Evolutionary conservation across 208 protist genomes (phyloP).

Genomic region (Naegleria lovaniensis): DNA sequence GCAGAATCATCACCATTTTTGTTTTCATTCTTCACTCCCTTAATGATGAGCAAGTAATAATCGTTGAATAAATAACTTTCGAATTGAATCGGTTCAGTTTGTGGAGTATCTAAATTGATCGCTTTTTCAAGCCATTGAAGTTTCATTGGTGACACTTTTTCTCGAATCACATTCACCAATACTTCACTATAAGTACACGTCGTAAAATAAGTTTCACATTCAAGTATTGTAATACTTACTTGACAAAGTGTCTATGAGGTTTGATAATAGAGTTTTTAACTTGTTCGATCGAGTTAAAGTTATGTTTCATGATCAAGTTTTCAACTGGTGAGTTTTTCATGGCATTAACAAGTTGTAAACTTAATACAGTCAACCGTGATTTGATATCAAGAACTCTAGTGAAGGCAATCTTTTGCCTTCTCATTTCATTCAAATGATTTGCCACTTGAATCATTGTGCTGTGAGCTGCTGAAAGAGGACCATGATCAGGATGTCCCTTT

Average conservation of each 20-base stretch:
- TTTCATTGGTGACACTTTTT: not conserved
- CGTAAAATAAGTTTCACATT: too few relatives aligned
- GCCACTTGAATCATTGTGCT: not conserved
- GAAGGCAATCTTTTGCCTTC: not conserved
- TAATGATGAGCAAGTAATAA: not conserved
- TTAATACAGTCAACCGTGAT: not conserved
- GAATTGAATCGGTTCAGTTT: not conserved
- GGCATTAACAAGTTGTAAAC: not conserved
- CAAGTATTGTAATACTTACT: too few relatives aligned
- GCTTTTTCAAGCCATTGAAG: not conserved
- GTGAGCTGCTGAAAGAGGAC: not conserved
- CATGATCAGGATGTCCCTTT: not conserved
- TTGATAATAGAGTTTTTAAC: not conserved
- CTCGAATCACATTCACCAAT: not conserved
- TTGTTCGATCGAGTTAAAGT: not conserved
- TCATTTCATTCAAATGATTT: conserved; percentile 20
- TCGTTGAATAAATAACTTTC: conserved; percentile 6
- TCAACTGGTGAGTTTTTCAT: not conserved
- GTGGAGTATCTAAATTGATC: not conserved
- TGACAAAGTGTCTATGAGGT: conserved; percentile 7
- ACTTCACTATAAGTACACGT: not conserved
- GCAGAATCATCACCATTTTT: not conserved
- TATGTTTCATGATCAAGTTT: not conserved
- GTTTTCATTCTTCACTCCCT: not conserved
- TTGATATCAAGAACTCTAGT: not conserved